phyloP scores from a whole-genome alignment of 257 asterid species.

The Nicotiana sylvestris region DNA sequence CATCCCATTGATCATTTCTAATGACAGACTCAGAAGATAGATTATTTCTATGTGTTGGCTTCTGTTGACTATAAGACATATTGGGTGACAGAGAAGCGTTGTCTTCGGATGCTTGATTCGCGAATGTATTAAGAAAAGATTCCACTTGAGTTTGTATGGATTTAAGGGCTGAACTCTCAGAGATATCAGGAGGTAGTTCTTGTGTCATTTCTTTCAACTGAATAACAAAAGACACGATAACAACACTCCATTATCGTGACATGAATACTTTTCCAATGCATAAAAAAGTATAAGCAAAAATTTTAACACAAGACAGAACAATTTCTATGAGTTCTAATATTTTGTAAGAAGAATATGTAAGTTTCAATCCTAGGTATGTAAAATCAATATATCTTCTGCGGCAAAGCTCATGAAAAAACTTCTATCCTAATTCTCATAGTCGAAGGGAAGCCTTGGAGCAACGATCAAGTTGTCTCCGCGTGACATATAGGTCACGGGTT shows the following conservation, averaged over 20 bases:
- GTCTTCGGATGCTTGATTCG: conserved; percentile 33
- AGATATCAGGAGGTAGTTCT: conserved; percentile 61
- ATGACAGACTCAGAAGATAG: conserved; percentile 18
- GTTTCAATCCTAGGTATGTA: too few relatives aligned
- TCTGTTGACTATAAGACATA: conserved; percentile 15
- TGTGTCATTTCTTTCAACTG: conserved; percentile 70
- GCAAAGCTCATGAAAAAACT: too few relatives aligned
- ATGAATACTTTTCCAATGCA: background rate
- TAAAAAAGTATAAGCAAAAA: too few relatives aligned
- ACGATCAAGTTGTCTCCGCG: too few relatives aligned
- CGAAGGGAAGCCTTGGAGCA: too few relatives aligned
- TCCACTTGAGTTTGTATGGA: conserved; percentile 47
- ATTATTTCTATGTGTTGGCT: conserved; percentile 19
- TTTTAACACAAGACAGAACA: too few relatives aligned
- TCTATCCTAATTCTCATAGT: too few relatives aligned
- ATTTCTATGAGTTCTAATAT: too few relatives aligned
- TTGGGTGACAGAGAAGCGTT: conserved; percentile 22
- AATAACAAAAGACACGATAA: conserved; percentile 17
- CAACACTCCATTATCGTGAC: background rate
- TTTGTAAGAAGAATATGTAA: too few relatives aligned
- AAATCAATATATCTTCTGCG: too few relatives aligned
- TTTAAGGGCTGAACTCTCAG: conserved; percentile 44
- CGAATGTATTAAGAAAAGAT: conserved; percentile 39
- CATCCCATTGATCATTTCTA: conserved; percentile 18
- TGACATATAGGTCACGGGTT: too few relatives aligned